Base-by-base conservation (phyloP, 2,329 filamentous ascomycete genomes). In the Colletotrichum salicis region DNA sequence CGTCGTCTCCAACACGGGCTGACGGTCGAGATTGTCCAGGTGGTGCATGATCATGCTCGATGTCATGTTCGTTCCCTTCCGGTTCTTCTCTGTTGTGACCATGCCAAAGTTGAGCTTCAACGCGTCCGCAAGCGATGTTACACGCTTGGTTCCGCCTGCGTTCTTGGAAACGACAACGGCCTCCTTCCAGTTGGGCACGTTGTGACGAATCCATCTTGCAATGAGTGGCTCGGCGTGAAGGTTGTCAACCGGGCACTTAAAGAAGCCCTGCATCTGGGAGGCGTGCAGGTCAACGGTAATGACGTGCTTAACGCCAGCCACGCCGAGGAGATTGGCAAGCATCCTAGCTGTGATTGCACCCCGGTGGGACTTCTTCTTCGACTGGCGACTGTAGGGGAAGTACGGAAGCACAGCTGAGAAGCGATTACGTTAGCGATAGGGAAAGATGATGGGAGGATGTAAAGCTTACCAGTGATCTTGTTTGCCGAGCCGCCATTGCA, bases 211-310 rank as follows among this genome's bases (percentile, higher is more conserved):
- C 96, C 96, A 99, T 77, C 94, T 93, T 65, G 96, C 95, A 78
- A 99, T 94, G 74, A 98, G 89, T 19, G 96, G 96, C 82, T 99
- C 96, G 63, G 96, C 96, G 77, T 97, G 94, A 64, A 99, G 91
- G 79, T 99, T 98, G 83, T 99, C 96, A 72, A 99, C 96, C 0
- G 96, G 96, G 77, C 96, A 97, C 79, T 94, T 94, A 88, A 99
- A 99, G 85, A 99, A 99, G 70, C 96, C 96, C 84, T 99, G 96
- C 94, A 98, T 98, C 85, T 98, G 96, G n/a, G 93, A 95, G 64
- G 94, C 94, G 84, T 99, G 96, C 35, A 99, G 89, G 80, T 99
- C 96, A 79, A 99, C 93, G 19, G 96, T 99, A 78, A 99, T 95
- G 81, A 99, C 94, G 86, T 99, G 96, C 84, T 97, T 95, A 75